Evolutionary conservation across 2,329 filamentous ascomycete species (phyloP).

Genomic region (Elsinoe fawcettii): DNA sequence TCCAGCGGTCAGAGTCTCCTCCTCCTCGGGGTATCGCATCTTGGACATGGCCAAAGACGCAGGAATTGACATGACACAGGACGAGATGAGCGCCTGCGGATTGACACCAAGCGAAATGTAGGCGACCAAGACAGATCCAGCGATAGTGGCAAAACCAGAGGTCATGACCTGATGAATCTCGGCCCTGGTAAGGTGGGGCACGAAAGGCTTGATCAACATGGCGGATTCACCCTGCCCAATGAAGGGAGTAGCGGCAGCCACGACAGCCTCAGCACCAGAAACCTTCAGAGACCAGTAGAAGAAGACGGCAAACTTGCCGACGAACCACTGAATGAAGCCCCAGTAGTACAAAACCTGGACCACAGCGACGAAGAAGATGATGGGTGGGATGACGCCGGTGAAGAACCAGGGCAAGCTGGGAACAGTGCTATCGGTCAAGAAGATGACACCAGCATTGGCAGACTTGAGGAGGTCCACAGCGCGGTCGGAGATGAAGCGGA

Average conservation of each 20-base stretch:
- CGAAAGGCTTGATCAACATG: conserved; percentile 83
- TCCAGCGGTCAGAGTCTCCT: conserved; percentile 77
- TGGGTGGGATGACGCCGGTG: conserved; percentile 71
- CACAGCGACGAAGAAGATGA: conserved; percentile 94
- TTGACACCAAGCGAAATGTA: conserved; percentile 82
- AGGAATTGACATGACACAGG: conserved; percentile 92
- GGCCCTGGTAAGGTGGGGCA: conserved; percentile 74
- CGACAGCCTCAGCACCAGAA: conserved; percentile 86
- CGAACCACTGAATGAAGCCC: conserved; percentile 79
- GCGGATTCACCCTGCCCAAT: conserved; percentile 91
- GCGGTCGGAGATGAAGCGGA: conserved; percentile 74
- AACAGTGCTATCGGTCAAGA: conserved; percentile 48
- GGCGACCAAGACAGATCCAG: conserved; percentile 75
- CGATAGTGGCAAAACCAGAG: conserved; percentile 86
- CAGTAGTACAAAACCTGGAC: conserved; percentile 79
- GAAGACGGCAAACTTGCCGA: conserved; percentile 77
- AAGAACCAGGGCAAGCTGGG: conserved; percentile 55
- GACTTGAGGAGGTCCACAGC: conserved; percentile 69
- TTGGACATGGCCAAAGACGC: conserved; percentile 85
- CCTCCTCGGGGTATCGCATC: conserved; percentile 79
- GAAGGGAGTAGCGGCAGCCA: conserved; percentile 86
- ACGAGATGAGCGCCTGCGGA: conserved; percentile 76
- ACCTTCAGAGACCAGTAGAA: conserved; percentile 87
- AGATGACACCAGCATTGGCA: conserved; percentile 62
- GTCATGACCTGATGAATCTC: conserved; percentile 91